Conservation (phyloP, 2,329 filamentous ascomycete genomes). For the Pseudodiploospora longispora region DNA sequence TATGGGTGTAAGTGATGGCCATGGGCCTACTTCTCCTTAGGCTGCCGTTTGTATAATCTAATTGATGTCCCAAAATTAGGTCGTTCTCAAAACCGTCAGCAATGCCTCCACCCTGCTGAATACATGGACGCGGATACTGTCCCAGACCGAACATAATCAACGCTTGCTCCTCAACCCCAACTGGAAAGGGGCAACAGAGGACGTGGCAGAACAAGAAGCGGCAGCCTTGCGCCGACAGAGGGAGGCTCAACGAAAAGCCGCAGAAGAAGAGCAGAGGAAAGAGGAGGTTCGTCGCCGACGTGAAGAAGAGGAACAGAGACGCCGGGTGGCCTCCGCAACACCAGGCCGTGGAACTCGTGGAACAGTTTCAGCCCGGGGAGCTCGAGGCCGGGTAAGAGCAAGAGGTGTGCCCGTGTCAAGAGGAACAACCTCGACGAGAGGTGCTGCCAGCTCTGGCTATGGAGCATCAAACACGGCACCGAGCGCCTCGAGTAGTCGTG, state of each 20-base stretch:
- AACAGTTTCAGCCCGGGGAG: conserved; percentile 3
- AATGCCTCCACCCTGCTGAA: conserved; percentile 86
- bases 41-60: neutral
- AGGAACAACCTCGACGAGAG: conserved; percentile 13
- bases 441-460: conserved; percentile 19
- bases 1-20: conserved; percentile 52
- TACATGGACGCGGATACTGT: conserved; percentile 92
- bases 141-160: conserved; percentile 96
- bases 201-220: conserved; percentile 77
- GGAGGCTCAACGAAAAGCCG: conserved; percentile 66
- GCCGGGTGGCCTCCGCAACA: conserved; percentile 20
- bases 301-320: conserved; percentile 50
- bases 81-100: conserved; percentile 74
- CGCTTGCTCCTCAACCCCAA: conserved; percentile 78
- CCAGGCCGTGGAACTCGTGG: conserved; percentile 22
- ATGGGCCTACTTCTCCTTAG: too few species aligned
- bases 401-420: neutral
- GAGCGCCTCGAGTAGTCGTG: conserved; percentile 22
- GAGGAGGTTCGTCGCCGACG: conserved; percentile 59
- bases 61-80: conserved; percentile 39
- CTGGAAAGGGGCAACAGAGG: conserved; percentile 84
- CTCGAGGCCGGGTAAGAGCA: conserved; percentile 20
- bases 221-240: conserved; percentile 68
- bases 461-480: conserved; percentile 18
- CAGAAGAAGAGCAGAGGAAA: conserved; percentile 69